Conservation (phyloP, 345 rosid genomes). For the Syzygium grande region DNA sequence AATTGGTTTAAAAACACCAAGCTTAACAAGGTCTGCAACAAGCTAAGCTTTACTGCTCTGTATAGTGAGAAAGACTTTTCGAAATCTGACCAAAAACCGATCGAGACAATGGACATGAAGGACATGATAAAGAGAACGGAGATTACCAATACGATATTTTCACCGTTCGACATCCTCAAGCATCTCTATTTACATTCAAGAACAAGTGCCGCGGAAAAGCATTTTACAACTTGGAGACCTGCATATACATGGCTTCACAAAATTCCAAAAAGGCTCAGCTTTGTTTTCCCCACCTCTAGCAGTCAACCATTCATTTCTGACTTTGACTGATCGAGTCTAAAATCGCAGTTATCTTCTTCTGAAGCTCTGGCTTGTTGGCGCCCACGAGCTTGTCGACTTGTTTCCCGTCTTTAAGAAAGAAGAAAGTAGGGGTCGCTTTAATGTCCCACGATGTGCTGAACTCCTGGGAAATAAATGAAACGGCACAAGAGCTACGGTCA, state of each 20-base stretch:
- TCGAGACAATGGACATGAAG: neutral
- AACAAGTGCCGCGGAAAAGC: neutral
- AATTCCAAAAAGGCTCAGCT: neutral
- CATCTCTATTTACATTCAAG: neutral
- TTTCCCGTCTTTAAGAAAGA: constrained; percentile 76
- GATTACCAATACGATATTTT: neutral
- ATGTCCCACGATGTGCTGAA: constrained; percentile 82
- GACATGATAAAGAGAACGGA: neutral
- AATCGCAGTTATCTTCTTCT: constrained; percentile 51
- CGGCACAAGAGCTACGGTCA: neutral
- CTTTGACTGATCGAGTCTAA: constrained; percentile 15
- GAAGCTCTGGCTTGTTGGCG: constrained; percentile 78
- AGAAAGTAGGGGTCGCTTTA: constrained; percentile 86
- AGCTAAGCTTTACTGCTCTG: neutral
- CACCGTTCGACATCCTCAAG: neutral
- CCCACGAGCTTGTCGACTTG: constrained; percentile 83
- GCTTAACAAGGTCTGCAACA: neutral
- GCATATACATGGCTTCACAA: neutral
- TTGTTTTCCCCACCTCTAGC: neutral
- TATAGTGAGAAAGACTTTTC: neutral
- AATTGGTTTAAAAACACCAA: neutral
- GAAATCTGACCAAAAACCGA: neutral
- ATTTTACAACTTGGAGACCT: neutral
- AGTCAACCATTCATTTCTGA: neutral
- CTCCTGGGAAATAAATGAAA: constrained; percentile 35